A percentile compares a stretch with the other conserved stretches of the same genome.
Evolutionary conservation across 352 stramenopile species (phyloP).

Genomic region (Pythium aquatile): DNA sequence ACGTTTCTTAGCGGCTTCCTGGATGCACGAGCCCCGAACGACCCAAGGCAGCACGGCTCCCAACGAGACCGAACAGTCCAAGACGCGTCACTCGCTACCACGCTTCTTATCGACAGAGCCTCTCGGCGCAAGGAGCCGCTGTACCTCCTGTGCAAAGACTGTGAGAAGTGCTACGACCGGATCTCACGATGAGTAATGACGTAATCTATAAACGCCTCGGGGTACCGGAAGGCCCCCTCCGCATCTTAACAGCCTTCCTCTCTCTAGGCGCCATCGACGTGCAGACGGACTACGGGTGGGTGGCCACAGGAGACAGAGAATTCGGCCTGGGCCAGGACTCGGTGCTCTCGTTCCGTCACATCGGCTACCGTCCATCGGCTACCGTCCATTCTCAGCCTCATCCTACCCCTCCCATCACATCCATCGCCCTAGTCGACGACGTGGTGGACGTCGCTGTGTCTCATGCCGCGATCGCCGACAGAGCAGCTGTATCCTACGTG

Average conservation of each 20-base stretch:
- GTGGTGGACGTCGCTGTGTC: not conserved
- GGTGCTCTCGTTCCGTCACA: constrained; percentile 1
- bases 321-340: constrained; percentile 1
- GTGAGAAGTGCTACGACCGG: constrained; percentile 13
- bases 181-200: constrained; percentile 9
- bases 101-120: not conserved
- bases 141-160: constrained; percentile 9
- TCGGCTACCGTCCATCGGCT: too few species aligned
- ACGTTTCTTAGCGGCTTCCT: not conserved
- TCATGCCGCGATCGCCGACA: not conserved
- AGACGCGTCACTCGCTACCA: not conserved
- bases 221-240: not conserved
- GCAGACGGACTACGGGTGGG: not conserved
- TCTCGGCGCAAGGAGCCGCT: not conserved
- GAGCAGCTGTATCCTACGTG: not conserved
- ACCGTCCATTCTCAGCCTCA: too few species aligned
- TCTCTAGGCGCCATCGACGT: not conserved
- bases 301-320: not conserved
- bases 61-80: constrained; percentile 2
- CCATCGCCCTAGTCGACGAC: not conserved
- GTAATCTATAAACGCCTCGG: constrained; percentile 8
- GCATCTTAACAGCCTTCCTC: not conserved
- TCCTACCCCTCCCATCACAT: not conserved
- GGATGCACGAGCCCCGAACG: not conserved
- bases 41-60: not conserved